phyloP scores from a whole-genome alignment of 805 yeast species.

The Lachancea sp. region DNA sequence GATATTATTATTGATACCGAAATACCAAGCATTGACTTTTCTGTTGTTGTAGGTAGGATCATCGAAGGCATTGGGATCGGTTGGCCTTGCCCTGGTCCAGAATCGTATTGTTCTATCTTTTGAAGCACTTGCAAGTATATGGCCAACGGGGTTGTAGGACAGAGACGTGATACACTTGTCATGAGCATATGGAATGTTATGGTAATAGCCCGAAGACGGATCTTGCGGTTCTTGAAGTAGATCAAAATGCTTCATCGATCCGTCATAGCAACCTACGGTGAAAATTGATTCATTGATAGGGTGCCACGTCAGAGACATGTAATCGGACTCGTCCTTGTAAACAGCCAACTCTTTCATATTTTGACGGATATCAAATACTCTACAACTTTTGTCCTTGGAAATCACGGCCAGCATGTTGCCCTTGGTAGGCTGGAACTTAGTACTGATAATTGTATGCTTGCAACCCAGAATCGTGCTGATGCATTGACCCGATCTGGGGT shows the following conservation, averaged over 20 bases:
- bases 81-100: conserved; percentile 92
- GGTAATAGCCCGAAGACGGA: conserved; percentile 35
- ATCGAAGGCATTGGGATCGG: conserved; percentile 73
- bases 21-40: conserved; percentile 52
- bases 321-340: conserved; percentile 77
- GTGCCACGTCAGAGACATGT: conserved; percentile 86
- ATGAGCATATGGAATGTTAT: conserved; percentile 82
- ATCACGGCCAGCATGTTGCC: conserved; percentile 81
- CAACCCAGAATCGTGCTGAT: conserved; percentile 82
- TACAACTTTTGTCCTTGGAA: conserved; percentile 80
- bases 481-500: conserved; percentile 74
- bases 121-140: conserved; percentile 83
- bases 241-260: conserved; percentile 71
- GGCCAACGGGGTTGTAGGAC: conserved; percentile 93
- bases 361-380: conserved; percentile 76
- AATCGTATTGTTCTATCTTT: conserved; percentile 88
- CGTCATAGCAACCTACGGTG: conserved; percentile 85
- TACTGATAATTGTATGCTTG: conserved; percentile 86
- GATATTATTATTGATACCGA: conserved; percentile 36
- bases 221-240: conserved; percentile 32
- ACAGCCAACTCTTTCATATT: conserved; percentile 71
- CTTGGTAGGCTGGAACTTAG: conserved; percentile 70
- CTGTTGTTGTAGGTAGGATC: conserved; percentile 75
- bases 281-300: conserved; percentile 76
- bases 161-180: conserved; percentile 86